These are phyloP conservation scores for Dactylonectria estremocensis DNA, from an alignment of 2,329 filamentous ascomycete genomes.

Conservation along the genomic window DNA sequence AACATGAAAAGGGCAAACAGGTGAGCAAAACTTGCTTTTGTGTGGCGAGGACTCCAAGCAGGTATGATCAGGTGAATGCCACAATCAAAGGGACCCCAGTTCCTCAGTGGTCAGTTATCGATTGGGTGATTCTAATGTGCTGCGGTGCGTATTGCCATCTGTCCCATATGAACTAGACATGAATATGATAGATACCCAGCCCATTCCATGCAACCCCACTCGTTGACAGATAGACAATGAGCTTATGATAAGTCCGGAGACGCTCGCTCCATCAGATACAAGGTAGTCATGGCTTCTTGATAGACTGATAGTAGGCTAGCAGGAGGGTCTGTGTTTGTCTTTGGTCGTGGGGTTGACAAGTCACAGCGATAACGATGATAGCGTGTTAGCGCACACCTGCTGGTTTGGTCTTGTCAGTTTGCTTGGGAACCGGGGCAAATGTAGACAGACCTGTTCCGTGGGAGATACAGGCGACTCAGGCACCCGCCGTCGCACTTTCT, in stretches of 20 bases:
- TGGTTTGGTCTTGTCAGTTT: constrained; percentile 1
- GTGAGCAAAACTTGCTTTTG: background rate
- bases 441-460: constrained; percentile 19
- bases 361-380: constrained; percentile 24
- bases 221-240: constrained; percentile 29
- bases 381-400: constrained; percentile 22
- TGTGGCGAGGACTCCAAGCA: constrained; percentile 7
- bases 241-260: constrained; percentile 28
- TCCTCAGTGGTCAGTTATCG: constrained; percentile 18
- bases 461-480: constrained; percentile 1
- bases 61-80: constrained; percentile 1
- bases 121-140: background rate
- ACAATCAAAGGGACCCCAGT: constrained; percentile 6
- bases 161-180: constrained; percentile 15
- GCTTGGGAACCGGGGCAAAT: constrained; percentile 15
- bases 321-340: constrained; percentile 32
- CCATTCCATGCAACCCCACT: constrained; percentile 31
- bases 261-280: constrained; percentile 35
- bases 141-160: background rate
- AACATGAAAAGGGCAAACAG: constrained; percentile 9
- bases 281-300: constrained; percentile 23
- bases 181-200: constrained; percentile 13
- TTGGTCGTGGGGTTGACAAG: constrained; percentile 40
- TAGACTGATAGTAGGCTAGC: constrained; percentile 7
- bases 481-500: constrained; percentile 14